Evolutionary conservation across 331 rosid species (phyloP).

Genomic region (Rosa hybrid): DNA sequence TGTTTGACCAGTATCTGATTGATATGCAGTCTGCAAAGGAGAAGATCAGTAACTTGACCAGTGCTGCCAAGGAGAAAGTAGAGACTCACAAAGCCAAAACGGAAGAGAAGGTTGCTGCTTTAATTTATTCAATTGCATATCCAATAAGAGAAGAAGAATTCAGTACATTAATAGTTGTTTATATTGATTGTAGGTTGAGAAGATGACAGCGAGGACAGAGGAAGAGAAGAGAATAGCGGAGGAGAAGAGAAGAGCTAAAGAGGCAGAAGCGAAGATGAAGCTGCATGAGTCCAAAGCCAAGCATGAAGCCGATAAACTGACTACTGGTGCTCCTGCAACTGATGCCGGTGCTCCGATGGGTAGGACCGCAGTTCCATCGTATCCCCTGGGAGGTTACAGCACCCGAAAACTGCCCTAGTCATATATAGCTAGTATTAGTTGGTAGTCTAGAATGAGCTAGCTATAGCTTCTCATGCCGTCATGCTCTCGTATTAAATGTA

Average conservation of each 20-base stretch:
- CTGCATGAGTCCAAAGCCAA: constrained; percentile 64
- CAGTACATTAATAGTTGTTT: background rate
- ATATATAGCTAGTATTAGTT: background rate
- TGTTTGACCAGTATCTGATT: background rate
- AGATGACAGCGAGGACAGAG: constrained; percentile 49
- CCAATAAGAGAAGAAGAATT: background rate
- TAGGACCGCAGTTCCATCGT: background rate
- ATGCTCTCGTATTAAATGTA: background rate
- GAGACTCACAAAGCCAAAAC: constrained; percentile 56
- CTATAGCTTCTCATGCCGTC: background rate
- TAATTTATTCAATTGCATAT: background rate
- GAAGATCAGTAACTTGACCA: constrained; percentile 63
- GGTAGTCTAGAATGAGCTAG: background rate
- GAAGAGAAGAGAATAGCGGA: constrained; percentile 54
- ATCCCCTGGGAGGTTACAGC: background rate
- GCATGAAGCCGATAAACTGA: constrained; percentile 48
- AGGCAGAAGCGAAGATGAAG: constrained; percentile 49
- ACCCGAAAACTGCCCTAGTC: constrained; percentile 4
- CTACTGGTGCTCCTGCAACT: background rate
- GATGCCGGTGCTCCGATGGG: background rate
- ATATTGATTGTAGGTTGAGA: constrained; percentile 47
- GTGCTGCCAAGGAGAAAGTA: constrained; percentile 55
- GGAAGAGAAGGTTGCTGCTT: constrained; percentile 50
- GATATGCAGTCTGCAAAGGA: constrained; percentile 62
- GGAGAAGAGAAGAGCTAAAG: constrained; percentile 49